Conservation (phyloP, 306 rosid species). For the Cucurbita maxima region DNA sequence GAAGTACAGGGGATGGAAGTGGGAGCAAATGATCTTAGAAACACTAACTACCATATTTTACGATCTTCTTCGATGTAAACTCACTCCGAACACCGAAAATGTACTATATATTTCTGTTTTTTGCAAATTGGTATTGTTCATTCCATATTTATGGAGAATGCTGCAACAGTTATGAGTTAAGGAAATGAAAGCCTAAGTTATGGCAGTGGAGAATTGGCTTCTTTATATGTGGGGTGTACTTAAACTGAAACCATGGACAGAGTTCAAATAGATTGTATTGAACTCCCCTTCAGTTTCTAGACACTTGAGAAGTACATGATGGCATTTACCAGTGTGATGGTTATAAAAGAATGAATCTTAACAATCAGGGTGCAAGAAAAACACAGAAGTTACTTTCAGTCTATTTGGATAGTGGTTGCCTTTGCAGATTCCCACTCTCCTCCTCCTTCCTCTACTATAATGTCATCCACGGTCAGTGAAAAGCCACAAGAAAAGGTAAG, state of each 20-base stretch:
- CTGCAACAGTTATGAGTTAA: no score
- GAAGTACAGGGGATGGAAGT: slow-evolving; percentile 15
- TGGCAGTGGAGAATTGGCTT: neutral
- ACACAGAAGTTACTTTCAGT: neutral
- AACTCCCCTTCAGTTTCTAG: slow-evolving; percentile 11
- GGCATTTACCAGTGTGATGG: neutral
- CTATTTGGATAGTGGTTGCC: neutral
- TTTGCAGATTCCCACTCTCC: slow-evolving; percentile 3
- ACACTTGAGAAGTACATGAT: slow-evolving; percentile 11
- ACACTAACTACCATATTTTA: slow-evolving; percentile 15
- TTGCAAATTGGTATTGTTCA: neutral
- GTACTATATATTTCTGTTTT: neutral
- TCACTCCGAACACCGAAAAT: neutral
- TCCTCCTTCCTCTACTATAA: slow-evolving; percentile 44
- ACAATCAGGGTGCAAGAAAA: neutral
- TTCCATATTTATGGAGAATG: neutral
- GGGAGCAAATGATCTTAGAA: slow-evolving; percentile 13
- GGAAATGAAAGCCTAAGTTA: neutral
- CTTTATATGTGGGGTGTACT: no score
- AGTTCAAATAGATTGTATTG: slow-evolving; percentile 41
- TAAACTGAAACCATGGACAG: neutral
- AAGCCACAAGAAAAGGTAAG: slow-evolving; percentile 32
- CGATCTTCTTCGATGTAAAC: slow-evolving; percentile 18
- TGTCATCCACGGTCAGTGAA: slow-evolving; percentile 39
- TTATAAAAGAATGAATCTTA: slow-evolving; percentile 3